Conservation (phyloP, 2,329 filamentous ascomycete genomes). For the Thielaviopsis punctulata region DNA sequence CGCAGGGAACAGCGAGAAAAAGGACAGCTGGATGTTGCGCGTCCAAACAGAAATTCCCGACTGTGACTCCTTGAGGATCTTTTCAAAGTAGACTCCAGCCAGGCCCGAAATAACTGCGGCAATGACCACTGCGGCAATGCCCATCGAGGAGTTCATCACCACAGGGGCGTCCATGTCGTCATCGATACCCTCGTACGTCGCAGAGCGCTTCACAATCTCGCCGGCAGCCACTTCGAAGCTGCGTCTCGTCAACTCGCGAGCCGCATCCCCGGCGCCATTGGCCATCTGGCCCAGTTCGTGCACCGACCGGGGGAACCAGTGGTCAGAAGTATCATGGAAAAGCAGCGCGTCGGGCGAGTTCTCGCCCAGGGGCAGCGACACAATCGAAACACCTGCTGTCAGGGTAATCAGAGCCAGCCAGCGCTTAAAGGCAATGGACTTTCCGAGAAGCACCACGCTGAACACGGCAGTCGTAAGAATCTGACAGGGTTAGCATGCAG, state of each 20-base stretch:
- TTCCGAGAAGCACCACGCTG: conserved; percentile 59
- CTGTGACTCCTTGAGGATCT: conserved; percentile 74
- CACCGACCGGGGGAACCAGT: conserved; percentile 62
- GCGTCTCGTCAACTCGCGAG: conserved; percentile 32
- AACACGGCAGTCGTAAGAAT: conserved; percentile 82
- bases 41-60: conserved; percentile 71
- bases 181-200: conserved; percentile 78
- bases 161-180: conserved; percentile 30
- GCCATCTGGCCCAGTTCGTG: conserved; percentile 51
- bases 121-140: conserved; percentile 59
- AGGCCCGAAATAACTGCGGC: conserved; percentile 69
- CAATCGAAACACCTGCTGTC: conserved; percentile 65
- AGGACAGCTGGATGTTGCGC: conserved; percentile 82
- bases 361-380: conserved; percentile 54
- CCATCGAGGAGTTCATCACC: conserved; percentile 44
- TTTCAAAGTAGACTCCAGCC: conserved; percentile 78
- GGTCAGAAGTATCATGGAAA: conserved; percentile 44
- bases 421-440: conserved; percentile 51
- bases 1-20: conserved; percentile 84
- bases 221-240: conserved; percentile 21
- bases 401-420: conserved; percentile 71
- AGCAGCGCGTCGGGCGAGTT: conserved; percentile 39
- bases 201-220: conserved; percentile 43
- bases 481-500: conserved; percentile 19
- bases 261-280: conserved; percentile 31